A percentile compares a stretch with the other conserved stretches of the same genome.
These are phyloP conservation scores for Phytophthora melonis DNA, from an alignment of 352 stramenopile species.

Conservation along the genomic window DNA sequence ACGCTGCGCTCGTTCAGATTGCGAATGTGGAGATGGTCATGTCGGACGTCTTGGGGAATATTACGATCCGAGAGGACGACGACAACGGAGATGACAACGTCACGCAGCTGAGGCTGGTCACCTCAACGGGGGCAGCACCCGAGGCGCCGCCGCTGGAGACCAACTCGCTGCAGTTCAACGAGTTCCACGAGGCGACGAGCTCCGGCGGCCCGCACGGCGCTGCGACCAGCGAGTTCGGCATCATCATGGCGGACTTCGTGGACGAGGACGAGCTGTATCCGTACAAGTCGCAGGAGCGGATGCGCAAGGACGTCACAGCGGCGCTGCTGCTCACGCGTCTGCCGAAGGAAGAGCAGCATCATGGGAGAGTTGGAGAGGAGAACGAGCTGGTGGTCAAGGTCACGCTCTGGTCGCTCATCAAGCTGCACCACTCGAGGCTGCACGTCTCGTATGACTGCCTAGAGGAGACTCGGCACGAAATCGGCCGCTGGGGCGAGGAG, in stretches of 20 bases:
- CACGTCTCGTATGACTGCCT: slow-evolving; percentile 37
- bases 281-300: slow-evolving; percentile 30
- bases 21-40: slow-evolving; percentile 61
- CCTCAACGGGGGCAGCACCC: slow-evolving; percentile 24
- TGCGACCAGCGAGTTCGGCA: slow-evolving; percentile 27
- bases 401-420: slow-evolving; percentile 46
- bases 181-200: slow-evolving; percentile 34
- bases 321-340: slow-evolving; percentile 39
- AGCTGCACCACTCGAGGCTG: slow-evolving; percentile 44
- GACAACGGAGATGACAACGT: slow-evolving; percentile 41
- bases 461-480: slow-evolving; percentile 43
- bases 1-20: slow-evolving; percentile 46
- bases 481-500: slow-evolving; percentile 45
- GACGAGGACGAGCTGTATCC: slow-evolving; percentile 52
- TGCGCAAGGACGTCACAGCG: slow-evolving; percentile 44
- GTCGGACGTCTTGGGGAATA: slow-evolving; percentile 52
- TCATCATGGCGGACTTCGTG: slow-evolving; percentile 47
- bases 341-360: slow-evolving; percentile 24
- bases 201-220: slow-evolving; percentile 13
- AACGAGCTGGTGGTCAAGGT: slow-evolving; percentile 42
- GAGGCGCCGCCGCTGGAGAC: slow-evolving; percentile 37
- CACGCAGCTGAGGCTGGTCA: slow-evolving; percentile 46
- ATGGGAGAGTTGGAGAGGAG: slow-evolving; percentile 12
- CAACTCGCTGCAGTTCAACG: slow-evolving; percentile 51
- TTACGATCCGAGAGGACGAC: slow-evolving; percentile 59